A percentile compares a stretch with the other conserved stretches of the same genome.
phyloP scores from a whole-genome alignment of 208 protist genomes.

The Leishmania martiniquensis region DNA sequence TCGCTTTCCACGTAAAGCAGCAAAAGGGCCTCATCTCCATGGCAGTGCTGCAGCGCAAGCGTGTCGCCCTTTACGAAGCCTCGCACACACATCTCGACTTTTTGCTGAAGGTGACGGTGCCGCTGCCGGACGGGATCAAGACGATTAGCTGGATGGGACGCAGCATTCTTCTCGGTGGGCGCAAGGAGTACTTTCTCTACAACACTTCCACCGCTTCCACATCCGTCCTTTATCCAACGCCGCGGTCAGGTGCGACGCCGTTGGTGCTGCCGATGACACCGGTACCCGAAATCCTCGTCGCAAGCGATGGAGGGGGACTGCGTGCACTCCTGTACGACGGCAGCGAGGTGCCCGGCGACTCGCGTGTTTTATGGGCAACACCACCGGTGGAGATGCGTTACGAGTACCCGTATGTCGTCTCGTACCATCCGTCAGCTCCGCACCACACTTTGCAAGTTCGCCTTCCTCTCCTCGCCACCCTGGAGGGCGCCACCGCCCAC shows the following conservation, averaged over 20 bases:
- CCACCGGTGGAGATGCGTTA: slow-evolving; percentile 38
- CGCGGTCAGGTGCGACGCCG: slow-evolving; percentile 38
- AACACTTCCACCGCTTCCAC: slow-evolving; percentile 24
- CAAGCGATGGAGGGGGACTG: slow-evolving; percentile 38
- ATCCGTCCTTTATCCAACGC: slow-evolving; percentile 30
- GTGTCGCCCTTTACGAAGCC: slow-evolving; percentile 58
- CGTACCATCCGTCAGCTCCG: slow-evolving; percentile 30
- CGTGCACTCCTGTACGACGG: slow-evolving; percentile 65
- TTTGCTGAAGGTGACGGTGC: slow-evolving; percentile 34
- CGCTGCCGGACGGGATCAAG: slow-evolving; percentile 52
- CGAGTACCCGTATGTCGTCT: slow-evolving; percentile 63
- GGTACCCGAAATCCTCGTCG: slow-evolving; percentile 63
- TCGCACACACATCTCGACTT: slow-evolving; percentile 25
- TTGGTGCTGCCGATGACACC: slow-evolving; percentile 66
- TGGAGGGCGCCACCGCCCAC: slow-evolving; percentile 4
- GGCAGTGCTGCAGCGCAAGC: slow-evolving; percentile 59
- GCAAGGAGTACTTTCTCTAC: slow-evolving; percentile 50
- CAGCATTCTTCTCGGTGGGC: slow-evolving; percentile 56
- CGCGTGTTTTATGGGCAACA: slow-evolving; percentile 22
- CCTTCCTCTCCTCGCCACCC: slow-evolving; percentile 55
- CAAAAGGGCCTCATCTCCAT: slow-evolving; percentile 45
- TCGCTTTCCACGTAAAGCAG: slow-evolving; percentile 50
- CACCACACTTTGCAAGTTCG: slow-evolving; percentile 53
- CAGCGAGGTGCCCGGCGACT: slow-evolving; percentile 46
- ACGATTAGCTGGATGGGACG: slow-evolving; percentile 58